A percentile compares a stretch with the other conserved stretches of the same genome.
These are phyloP conservation scores for Zymoseptoria tritici DNA, from an alignment of 2,329 filamentous ascomycete genomes.

Conservation along the genomic window DNA sequence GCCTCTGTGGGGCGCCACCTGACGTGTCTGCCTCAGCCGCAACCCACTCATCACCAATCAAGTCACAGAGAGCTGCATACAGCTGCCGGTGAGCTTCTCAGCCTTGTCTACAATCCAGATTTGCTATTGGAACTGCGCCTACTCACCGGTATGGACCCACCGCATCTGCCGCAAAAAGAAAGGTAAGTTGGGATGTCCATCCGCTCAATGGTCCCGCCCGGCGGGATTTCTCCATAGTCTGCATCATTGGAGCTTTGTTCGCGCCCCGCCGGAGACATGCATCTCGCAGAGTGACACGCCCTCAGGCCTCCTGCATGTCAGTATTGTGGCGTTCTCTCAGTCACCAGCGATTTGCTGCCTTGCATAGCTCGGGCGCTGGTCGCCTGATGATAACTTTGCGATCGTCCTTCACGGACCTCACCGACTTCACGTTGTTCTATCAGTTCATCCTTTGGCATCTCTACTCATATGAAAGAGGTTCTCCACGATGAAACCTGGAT, in stretches of 20 bases:
- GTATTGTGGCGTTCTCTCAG: background rate
- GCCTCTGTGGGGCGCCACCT: background rate
- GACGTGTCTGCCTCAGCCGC: background rate
- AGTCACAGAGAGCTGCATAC: background rate
- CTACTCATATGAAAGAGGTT: background rate
- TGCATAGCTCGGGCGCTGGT: background rate
- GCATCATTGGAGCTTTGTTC: background rate
- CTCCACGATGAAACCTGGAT: constrained; percentile 13
- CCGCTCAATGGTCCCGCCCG: background rate
- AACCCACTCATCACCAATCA: background rate
- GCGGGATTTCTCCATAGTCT: background rate
- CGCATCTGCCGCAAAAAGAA: background rate
- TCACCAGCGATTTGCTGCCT: background rate
- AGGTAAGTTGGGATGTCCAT: background rate
- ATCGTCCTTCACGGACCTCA: background rate
- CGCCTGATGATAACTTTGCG: too few relatives aligned
- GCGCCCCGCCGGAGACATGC: background rate
- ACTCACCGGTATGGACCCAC: background rate
- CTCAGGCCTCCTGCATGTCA: background rate
- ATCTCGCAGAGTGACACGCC: background rate
- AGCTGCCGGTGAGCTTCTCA: background rate
- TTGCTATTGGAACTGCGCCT: background rate
- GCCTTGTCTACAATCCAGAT: background rate
- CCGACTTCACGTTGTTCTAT: background rate
- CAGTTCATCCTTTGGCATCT: background rate